Evolutionary conservation across 805 yeast genomes (phyloP), one percentile per base, ranked within the genome.

Genomic region (Cyberlindnera veronae): DNA sequence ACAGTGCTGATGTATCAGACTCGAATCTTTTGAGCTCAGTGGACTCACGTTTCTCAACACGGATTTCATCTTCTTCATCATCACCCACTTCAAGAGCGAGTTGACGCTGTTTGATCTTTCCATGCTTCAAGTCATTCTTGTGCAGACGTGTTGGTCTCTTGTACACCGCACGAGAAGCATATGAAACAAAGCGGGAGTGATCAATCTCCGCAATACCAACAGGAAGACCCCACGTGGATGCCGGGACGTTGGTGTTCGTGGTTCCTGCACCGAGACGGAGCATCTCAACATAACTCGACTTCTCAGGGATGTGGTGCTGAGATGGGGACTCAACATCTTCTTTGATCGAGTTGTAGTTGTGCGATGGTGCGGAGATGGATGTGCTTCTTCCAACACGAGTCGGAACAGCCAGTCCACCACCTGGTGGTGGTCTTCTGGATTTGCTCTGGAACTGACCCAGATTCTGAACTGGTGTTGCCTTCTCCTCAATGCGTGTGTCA

Each of bases 21-120:
- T 49, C 50, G 6, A 42, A 41, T 33, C 55, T 39, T 14, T 45
- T 45, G 20, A 50, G 29, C 27, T 53, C 58, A 1, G 18, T 21
- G 4, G 53, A 48, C 4, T 41, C 49, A 18, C 53, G 38, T 16
- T 32, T 32, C 11, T 38, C 45, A 29, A 14, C 29, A 23, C 29
- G 27, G 18, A 14, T 11, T 5, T 36, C 37, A 15, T 34, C 48
- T 6, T 52, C 57, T 18, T 78, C 86, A 24, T 69, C 76, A 39
- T 82, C 87, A 46, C 81, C 90, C 27, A 84, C 80, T 57, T 84
- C 93, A 18, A 83, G 75, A 2, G 90, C 91, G 44, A 84, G 66
- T 61, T 84, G 68, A 33, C 87, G 70, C 19, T 84, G 84, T 39
- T 77, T 72, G 42, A 76, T 66, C 54, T 68, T 77, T 6, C 84